phyloP scores from a whole-genome alignment of 1,284 basidiomycete species.

The Melampsora americana region DNA sequence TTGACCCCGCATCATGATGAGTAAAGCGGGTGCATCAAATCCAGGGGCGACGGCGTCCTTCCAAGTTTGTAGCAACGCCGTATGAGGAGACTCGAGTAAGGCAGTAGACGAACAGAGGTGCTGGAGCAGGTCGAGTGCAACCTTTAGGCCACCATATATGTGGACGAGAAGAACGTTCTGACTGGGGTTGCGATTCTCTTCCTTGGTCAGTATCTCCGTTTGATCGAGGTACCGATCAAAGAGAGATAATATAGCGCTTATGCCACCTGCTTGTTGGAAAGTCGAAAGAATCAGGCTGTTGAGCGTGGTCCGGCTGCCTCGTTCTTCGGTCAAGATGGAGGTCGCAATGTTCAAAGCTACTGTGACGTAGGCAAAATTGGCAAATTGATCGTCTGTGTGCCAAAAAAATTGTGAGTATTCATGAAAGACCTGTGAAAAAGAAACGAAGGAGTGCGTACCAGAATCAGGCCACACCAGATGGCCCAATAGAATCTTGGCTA shows the following conservation, averaged over 20 bases:
- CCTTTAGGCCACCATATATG: conserved; percentile 75
- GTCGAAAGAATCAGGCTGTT: conserved; percentile 76
- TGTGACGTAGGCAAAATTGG: conserved; percentile 58
- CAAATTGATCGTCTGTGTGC: conserved; percentile 47
- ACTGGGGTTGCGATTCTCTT: conserved; percentile 35
- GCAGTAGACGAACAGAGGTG: conserved; percentile 74
- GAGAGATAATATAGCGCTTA: conserved; percentile 67
- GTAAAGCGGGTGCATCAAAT: conserved; percentile 79
- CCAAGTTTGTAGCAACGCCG: conserved; percentile 66
- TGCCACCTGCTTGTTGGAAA: conserved; percentile 70
- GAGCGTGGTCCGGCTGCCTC: conserved; percentile 57
- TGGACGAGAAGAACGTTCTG: conserved; percentile 58
- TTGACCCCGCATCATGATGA: conserved; percentile 73
- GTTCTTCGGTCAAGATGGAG: conserved; percentile 71
- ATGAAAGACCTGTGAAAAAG: conserved; percentile 37
- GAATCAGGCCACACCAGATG: conserved; percentile 65
- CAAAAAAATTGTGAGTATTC: conserved; percentile 53
- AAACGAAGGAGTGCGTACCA: conserved; percentile 55
- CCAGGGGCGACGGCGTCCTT: conserved; percentile 66
- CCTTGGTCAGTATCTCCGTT: conserved; percentile 45
- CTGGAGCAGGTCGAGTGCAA: conserved; percentile 72
- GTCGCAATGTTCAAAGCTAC: conserved; percentile 71
- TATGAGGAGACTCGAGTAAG: conserved; percentile 81
- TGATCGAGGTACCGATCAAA: conserved; percentile 60
- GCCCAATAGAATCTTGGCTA: conserved; percentile 71